Evolutionary conservation across 2,329 filamentous ascomycete species (phyloP), one percentile per base, ranked within the genome.

Genomic region (Fusarium oligoseptatum): DNA sequence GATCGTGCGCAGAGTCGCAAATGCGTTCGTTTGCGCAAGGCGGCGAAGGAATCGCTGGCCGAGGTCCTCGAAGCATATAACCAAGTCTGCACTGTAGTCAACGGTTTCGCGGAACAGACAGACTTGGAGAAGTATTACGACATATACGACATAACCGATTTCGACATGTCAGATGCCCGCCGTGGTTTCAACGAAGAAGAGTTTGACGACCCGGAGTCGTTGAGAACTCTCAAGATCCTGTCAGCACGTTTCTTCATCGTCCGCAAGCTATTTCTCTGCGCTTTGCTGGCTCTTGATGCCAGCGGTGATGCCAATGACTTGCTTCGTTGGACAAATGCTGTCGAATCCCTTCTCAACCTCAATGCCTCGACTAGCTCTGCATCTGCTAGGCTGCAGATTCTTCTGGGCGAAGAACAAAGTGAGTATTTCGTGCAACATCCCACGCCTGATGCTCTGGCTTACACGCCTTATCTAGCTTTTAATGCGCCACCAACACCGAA

Each of bases 111-210:
- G 2, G 92, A 95, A 80, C 90, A 93, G 78, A 89, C 93, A 58
- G 94, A 98, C 79, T 85, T 99, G 50, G 95, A 97, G 77, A 97
- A 95, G 83, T 97, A 98, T 81, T 94, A 97, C 78, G 96, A 98
- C 80, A 93, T 96, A 70, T 95, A 96, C 80, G 94, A 95, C 75
- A 91, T 96, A 70, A 93, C 90, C 71, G 89, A 92, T 67, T 89
- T 92, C 66, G 93, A 95, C 80, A 90, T 94, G 39, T 88, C 90
- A 22, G 92, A 94, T 76, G 90, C 92, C n/a, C 88, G 92, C 74
- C 85, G 88, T 50, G 90, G 91, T 2, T 92, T 92, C 67, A 87
- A 88, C 6, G 90, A 93, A 56, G 84, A 87, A n/a, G 90, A 94
- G 61, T 90, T 93, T 68, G 94, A 97, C 58, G 94, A 97, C 72